A percentile compares a stretch with the other conserved stretches of the same genome.
phyloP scores from a whole-genome alignment of 1,284 basidiomycete species.

The Malassezia sympodialis region DNA sequence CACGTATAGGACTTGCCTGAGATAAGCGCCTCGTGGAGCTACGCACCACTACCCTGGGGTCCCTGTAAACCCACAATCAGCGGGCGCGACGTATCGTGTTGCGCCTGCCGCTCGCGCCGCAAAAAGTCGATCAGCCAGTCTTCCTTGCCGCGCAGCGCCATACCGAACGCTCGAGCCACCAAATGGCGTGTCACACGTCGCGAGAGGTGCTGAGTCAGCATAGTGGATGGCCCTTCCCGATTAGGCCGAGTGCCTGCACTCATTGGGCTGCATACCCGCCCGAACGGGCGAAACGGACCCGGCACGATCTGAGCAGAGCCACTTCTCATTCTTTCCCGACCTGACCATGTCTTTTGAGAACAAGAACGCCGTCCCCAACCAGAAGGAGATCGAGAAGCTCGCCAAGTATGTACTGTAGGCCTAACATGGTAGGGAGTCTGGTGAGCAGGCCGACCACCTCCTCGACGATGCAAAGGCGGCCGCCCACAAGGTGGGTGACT shows the following conservation, averaged over 20 bases:
- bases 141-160: constrained; percentile 1
- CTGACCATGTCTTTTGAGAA: background rate
- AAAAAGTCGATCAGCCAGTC: background rate
- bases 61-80: constrained; percentile 67
- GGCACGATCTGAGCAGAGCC: background rate
- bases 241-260: background rate
- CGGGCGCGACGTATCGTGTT: constrained; percentile 15
- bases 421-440: background rate
- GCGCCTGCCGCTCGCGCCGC: background rate
- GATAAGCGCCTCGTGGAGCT: background rate
- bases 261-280: background rate
- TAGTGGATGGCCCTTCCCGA: background rate
- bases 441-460: constrained; percentile 17
- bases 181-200: background rate
- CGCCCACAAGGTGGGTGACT: constrained; percentile 15
- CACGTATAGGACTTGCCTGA: constrained; percentile 19
- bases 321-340: background rate
- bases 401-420: background rate
- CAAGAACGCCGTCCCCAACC: background rate
- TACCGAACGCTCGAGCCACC: constrained; percentile 3
- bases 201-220: background rate
- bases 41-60: constrained; percentile 56
- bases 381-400: constrained; percentile 21
- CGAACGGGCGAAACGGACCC: background rate
- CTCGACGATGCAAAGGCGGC: constrained; percentile 16